A percentile compares a stretch with the other conserved stretches of the same genome.
phyloP scores from a whole-genome alignment of 805 yeast species.

The Kuraishia floccosa region DNA sequence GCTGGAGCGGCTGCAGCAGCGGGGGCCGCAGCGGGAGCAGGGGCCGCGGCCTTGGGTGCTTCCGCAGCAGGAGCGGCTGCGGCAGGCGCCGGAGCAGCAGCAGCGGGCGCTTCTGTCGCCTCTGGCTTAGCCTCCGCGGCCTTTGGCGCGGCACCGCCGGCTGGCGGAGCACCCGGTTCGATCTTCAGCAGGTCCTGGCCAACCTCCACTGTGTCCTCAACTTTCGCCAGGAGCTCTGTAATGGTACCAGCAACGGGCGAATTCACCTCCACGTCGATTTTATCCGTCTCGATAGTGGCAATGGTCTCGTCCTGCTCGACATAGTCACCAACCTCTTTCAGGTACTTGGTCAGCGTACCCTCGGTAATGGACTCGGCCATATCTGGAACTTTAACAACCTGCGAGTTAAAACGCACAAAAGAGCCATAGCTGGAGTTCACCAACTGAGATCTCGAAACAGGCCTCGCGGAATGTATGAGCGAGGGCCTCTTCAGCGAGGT shows the following conservation, averaged over 20 bases:
- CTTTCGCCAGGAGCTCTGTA: conserved; percentile 67
- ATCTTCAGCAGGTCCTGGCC: conserved; percentile 88
- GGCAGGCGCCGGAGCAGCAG: conserved; percentile 7
- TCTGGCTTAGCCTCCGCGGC: conserved; percentile 13
- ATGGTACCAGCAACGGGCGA: conserved; percentile 89
- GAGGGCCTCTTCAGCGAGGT: no score
- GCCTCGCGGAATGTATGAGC: no score
- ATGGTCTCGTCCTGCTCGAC: conserved; percentile 80
- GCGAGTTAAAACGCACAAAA: conserved; percentile 19
- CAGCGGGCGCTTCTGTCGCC: conserved; percentile 15
- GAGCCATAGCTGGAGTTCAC: no score
- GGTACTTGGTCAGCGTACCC: conserved; percentile 70
- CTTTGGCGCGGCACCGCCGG: conserved; percentile 35
- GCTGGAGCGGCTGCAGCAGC: conserved; percentile 12
- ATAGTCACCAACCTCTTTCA: conserved; percentile 76
- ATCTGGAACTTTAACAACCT: conserved; percentile 80
- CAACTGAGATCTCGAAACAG: no score
- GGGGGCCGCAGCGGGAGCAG: conserved; percentile 14
- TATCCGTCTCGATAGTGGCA: conserved; percentile 97
- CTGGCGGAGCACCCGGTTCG: conserved; percentile 70
- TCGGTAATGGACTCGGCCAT: conserved; percentile 99
- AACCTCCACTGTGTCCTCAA: conserved; percentile 90
- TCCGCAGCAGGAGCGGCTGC: conserved; percentile 14
- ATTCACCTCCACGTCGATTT: conserved; percentile 94
- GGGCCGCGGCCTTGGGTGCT: conserved; percentile 17